Evolutionary conservation across 176 grass and related monocot genomes (phyloP).

Genomic region (Carex cristatella): DNA sequence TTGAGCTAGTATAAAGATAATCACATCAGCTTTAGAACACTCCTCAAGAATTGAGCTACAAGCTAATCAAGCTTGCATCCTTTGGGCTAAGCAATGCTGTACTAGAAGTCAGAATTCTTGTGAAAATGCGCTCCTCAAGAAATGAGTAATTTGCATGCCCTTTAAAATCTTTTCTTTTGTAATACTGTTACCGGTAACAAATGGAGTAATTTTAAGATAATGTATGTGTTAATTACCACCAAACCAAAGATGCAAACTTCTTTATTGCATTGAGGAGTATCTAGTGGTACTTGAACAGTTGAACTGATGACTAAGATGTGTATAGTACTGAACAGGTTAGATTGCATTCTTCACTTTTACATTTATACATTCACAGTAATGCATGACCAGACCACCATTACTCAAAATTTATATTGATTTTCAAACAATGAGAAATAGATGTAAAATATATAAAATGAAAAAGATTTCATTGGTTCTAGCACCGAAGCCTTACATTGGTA

Average conservation of each 20-base stretch:
- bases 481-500: background rate
- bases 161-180: background rate
- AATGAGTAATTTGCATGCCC: too few relatives aligned
- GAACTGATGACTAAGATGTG: background rate
- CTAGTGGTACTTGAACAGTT: background rate
- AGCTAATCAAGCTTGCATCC: too few relatives aligned
- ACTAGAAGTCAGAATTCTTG: too few relatives aligned
- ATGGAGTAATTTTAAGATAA: background rate
- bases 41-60: too few relatives aligned
- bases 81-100: too few relatives aligned
- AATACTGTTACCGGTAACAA: background rate
- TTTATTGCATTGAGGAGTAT: background rate
- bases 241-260: background rate
- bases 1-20: background rate
- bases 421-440: background rate
- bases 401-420: background rate
- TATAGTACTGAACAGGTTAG: background rate
- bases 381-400: background rate
- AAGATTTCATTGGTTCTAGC: background rate
- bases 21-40: background rate
- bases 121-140: too few relatives aligned
- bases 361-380: background rate
- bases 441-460: background rate
- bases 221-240: background rate
- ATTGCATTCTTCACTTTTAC: background rate